These are phyloP conservation scores for Penicillium sp. DNA, from an alignment of 2,329 filamentous ascomycete species.

Conservation along the genomic window DNA sequence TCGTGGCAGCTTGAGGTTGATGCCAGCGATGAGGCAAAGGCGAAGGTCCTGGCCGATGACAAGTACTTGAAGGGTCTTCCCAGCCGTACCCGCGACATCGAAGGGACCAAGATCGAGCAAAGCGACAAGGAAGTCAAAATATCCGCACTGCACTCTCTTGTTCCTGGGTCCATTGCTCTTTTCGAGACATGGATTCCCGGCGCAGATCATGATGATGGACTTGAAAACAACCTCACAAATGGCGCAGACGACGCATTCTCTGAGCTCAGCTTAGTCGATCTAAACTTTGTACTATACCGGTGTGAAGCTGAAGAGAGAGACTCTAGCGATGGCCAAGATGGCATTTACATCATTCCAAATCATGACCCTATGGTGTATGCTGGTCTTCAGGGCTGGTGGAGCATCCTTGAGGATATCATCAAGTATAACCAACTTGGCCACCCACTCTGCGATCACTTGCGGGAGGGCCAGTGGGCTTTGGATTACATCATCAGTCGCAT, in stretches of 20 bases:
- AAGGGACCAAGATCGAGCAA: slow-evolving; percentile 70
- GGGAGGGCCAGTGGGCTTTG: slow-evolving; percentile 86
- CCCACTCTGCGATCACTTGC: slow-evolving; percentile 86
- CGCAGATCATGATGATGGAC: slow-evolving; percentile 75
- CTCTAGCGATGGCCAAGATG: slow-evolving; percentile 73
- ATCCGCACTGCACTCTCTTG: slow-evolving; percentile 76
- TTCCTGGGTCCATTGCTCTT: slow-evolving; percentile 88
- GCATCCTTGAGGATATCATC: slow-evolving; percentile 78
- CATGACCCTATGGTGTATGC: slow-evolving; percentile 87
- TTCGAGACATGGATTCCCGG: slow-evolving; percentile 95
- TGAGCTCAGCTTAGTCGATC: slow-evolving; percentile 70
- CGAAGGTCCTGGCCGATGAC: slow-evolving; percentile 65
- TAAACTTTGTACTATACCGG: slow-evolving; percentile 89
- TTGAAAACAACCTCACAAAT: slow-evolving; percentile 83
- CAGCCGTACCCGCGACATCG: slow-evolving; percentile 71
- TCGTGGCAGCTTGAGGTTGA: slow-evolving; percentile 93
- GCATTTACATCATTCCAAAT: slow-evolving; percentile 83
- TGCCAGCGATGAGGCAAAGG: slow-evolving; percentile 65
- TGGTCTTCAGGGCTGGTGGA: slow-evolving; percentile 99
- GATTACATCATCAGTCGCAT: slow-evolving; percentile 82
- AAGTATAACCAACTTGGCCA: slow-evolving; percentile 88
- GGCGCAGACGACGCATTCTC: slow-evolving; percentile 76
- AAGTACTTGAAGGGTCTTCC: slow-evolving; percentile 77
- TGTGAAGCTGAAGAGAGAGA: slow-evolving; percentile 87
- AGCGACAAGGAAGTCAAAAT: slow-evolving; percentile 74